These are phyloP conservation scores for Tetrapyrgos nigripes DNA, from an alignment of 1,284 basidiomycete species.

Conservation along the genomic window DNA sequence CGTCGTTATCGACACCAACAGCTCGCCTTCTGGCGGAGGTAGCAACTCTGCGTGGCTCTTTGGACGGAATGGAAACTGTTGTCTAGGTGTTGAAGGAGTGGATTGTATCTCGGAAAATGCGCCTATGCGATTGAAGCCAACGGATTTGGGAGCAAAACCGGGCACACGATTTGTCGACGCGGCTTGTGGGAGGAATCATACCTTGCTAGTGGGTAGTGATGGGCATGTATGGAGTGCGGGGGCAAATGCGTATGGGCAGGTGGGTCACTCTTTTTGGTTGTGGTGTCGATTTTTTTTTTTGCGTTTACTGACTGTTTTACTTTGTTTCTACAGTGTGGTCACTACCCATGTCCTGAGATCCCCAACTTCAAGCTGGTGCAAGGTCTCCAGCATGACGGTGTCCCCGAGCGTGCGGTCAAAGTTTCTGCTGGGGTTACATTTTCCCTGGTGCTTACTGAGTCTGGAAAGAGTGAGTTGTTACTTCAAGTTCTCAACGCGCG, in stretches of 20 bases:
- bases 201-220: constrained; percentile 81
- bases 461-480: constrained; percentile 67
- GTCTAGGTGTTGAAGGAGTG: constrained; percentile 60
- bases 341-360: constrained; percentile 67
- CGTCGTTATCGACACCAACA: constrained; percentile 66
- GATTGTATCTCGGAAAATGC: constrained; percentile 70
- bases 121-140: constrained; percentile 67
- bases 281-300: not conserved
- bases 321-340: constrained; percentile 66
- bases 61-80: constrained; percentile 75
- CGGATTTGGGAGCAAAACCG: constrained; percentile 64
- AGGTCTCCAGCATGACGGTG: constrained; percentile 58
- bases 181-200: constrained; percentile 84
- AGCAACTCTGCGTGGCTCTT: constrained; percentile 87
- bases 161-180: constrained; percentile 80
- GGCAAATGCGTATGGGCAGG: constrained; percentile 85
- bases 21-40: constrained; percentile 23
- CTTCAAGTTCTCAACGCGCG: not conserved
- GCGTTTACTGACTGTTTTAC: not conserved
- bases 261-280: constrained; percentile 36
- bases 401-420: constrained; percentile 70
- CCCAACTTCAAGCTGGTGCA: constrained; percentile 68
- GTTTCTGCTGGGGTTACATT: constrained; percentile 87
- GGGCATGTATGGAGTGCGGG: constrained; percentile 89
- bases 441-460: constrained; percentile 80